Base-by-base conservation (phyloP, 1,284 basidiomycete species). In the Pterulicium gracile region DNA sequence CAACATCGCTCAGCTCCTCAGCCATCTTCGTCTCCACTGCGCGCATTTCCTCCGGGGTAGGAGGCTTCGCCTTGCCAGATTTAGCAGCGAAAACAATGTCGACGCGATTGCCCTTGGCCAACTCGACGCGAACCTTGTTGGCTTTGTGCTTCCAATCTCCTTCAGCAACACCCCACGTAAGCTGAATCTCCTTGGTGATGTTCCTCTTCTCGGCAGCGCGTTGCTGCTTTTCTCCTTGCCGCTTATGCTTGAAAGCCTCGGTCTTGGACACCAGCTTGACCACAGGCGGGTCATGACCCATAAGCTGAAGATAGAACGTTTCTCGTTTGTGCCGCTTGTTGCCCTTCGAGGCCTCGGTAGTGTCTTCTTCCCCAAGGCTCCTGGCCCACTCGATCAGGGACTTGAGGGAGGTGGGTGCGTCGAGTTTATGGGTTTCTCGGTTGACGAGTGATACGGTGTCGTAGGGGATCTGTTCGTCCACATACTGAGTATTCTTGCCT, bases 111-210 rank as follows among this genome's bases (percentile, higher is more conserved):
- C 81, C 81, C 49, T 77, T 75, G 53, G 68, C 71, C 47, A 91
- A 62, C 42, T 81, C 74, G 45, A 72, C 63, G 41, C 67, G 64
- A 7, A 70, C 75, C 58, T 80, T 81, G 50, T 65, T 68, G 27
- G 90, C 52, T 58, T 88, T 90, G 61, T 83, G 81, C 32, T 66
- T 66, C 14, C 83, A 55, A 55, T 91, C 88, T 14, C 69, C 73
- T 18, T 61, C 51, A 5, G 66, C 75, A 19, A 79, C 74, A 5
- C 66, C 69, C 83, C 85, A 91, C 3, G 79, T 78, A 48, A 90
- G 56, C 61, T 86, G 83, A 3, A 88, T 67, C 65, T 88, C 83
- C 65, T 88, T 89, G 47, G 64, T 58, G 45, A 70, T 65, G 42
- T 62, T 65, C 18, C 59, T 57, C 23, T 56, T 63, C 49, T 61